Evolutionary conservation across 23 red algal species (phyloP), one percentile per base, ranked within the genome.

Genomic region (Gracilaria gracilis): DNA sequence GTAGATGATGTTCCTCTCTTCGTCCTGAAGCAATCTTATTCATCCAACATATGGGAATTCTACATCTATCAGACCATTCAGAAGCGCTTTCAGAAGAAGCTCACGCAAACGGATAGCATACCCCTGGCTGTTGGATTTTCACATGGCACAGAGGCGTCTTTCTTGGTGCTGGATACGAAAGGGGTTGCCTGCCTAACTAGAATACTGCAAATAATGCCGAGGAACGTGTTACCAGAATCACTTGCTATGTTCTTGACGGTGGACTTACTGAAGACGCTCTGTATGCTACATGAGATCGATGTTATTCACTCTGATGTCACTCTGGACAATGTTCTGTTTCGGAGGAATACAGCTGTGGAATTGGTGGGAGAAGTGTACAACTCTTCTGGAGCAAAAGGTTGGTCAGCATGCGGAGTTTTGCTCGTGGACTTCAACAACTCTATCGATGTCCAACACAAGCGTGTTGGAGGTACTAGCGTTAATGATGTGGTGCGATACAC

Each of bases 381-480:
- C 57, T 62, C 54, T 13, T 44, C 21, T 49, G 61, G 54, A 48
- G 33, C 50, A 20, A 57, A 64, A 15, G 73, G 78, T 42, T 92
- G 89, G 89, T 59, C 48, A 24, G 39, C 64, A 75, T 47, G 58
- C 14, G 89, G 89, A 75, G 57, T 92, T 44, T 35, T 77, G 37
- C 61, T 92, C 5, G 80, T 92, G 33, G 89, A 83, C 72, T 92
- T 73, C 65, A 92, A 92, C 69, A 59, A 78, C 39, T 61, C 89
- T 23, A 44, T 92, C 48, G 89, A 92, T 48, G 62, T 79, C 0
- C 53, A 29, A 48, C 89, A 79, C 11, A 36, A 57, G 19, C 61
- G 62, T 20, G 15, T 80, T 31, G 89, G 62, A 51, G 89, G 89
- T 37, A 40, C 40, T 0, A 23, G 50, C 12, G 25, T 79, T 35